Conservation (phyloP, 2,329 filamentous ascomycete species). For the Phialocephala sp. region DNA sequence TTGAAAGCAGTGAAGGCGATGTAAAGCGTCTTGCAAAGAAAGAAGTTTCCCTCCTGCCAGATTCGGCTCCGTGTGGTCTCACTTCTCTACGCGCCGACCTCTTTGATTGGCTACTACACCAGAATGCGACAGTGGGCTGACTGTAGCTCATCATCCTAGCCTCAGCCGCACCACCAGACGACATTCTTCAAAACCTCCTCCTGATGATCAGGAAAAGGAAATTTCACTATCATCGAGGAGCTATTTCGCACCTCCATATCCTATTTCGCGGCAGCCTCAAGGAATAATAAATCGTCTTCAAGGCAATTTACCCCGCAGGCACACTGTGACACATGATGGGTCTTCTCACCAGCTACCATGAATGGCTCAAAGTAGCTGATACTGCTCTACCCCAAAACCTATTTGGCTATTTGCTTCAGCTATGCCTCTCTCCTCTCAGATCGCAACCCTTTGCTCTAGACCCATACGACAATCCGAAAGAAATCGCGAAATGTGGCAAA, state of each 20-base stretch:
- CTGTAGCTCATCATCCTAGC: background rate
- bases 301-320: background rate
- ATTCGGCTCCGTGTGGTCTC: background rate
- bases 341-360: slow-evolving; percentile 31
- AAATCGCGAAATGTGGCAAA: slow-evolving; percentile 34
- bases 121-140: slow-evolving; percentile 8
- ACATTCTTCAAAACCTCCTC: background rate
- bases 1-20: slow-evolving; percentile 33
- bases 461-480: slow-evolving; percentile 33
- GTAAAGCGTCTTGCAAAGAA: background rate
- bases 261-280: background rate
- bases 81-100: slow-evolving; percentile 1
- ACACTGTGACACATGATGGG: background rate
- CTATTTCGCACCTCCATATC: background rate
- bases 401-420: slow-evolving; percentile 34
- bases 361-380: slow-evolving; percentile 36
- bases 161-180: background rate
- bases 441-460: slow-evolving; percentile 30
- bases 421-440: slow-evolving; percentile 32
- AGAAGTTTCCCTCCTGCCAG: too few relatives aligned
- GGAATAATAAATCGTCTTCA: background rate
- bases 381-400: slow-evolving; percentile 35
- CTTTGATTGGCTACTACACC: slow-evolving; percentile 2
- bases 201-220: background rate
- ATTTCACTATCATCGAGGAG: background rate